Percentiles rank a stretch among this genome's conserved stretches.
These are phyloP conservation scores for Hyaloscypha finlandica DNA, from an alignment of 495 filamentous ascomycete species.

Conservation along the genomic window DNA sequence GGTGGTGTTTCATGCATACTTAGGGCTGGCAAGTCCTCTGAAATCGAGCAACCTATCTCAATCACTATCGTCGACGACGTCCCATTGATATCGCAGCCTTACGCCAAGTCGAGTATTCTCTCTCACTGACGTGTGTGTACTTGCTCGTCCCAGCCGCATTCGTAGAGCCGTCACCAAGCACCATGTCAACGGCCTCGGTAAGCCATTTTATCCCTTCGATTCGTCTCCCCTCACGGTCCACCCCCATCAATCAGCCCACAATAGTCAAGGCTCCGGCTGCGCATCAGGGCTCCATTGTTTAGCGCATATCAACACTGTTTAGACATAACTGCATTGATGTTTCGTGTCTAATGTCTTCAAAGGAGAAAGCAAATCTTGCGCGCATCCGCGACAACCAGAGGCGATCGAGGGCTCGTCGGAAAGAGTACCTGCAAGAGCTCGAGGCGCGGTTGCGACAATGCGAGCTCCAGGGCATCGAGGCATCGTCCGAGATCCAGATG, in stretches of 20 bases:
- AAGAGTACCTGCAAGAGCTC: slow-evolving; percentile 72
- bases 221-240: not conserved
- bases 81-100: not conserved
- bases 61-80: not conserved
- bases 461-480: slow-evolving; percentile 59
- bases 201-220: not conserved
- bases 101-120: not conserved
- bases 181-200: slow-evolving; percentile 22
- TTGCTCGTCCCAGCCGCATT: not conserved
- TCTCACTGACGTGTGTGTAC: not conserved
- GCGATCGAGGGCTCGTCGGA: slow-evolving; percentile 71
- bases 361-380: slow-evolving; percentile 45
- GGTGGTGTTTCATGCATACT: not conserved
- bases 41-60: not conserved
- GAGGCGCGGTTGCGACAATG: slow-evolving; percentile 63
- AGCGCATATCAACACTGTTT: not conserved
- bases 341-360: slow-evolving; percentile 12
- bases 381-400: slow-evolving; percentile 81
- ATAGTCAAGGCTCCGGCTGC: not conserved
- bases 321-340: not conserved
- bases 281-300: not conserved
- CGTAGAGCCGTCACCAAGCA: not conserved
- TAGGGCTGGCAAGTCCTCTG: not conserved
- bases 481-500: slow-evolving; percentile 61
- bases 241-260: not conserved